Evolutionary conservation across 306 rosid species (phyloP).

Genomic region (Vigna reflexopilosa): DNA sequence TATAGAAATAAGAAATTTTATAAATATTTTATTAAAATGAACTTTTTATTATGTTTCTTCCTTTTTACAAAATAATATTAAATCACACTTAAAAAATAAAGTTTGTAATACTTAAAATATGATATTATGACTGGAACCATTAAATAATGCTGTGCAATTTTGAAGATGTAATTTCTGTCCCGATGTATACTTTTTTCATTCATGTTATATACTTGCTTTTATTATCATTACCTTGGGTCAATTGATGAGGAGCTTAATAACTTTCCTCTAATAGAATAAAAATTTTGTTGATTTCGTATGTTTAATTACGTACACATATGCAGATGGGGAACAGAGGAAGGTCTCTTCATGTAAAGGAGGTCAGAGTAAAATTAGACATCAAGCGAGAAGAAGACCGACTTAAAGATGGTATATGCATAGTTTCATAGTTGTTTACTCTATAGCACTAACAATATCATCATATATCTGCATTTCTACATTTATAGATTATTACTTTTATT

Average conservation of each 20-base stretch:
- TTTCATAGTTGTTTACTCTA: background rate
- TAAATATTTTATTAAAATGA: no score
- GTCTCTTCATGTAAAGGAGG: conserved; percentile 52
- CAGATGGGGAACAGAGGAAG: conserved; percentile 56
- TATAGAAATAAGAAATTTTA: no score
- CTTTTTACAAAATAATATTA: no score
- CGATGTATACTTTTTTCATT: background rate
- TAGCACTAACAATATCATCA: background rate
- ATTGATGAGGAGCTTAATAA: no score
- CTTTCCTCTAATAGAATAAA: background rate
- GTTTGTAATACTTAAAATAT: no score
- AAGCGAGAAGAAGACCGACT: conserved; percentile 54
- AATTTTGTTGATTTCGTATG: background rate
- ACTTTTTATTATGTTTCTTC: no score
- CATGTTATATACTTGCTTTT: background rate
- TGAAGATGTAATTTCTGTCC: no score
- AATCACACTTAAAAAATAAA: no score
- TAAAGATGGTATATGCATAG: conserved; percentile 57
- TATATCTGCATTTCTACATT: no score
- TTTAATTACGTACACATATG: conserved; percentile 19
- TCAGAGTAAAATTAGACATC: conserved; percentile 56
- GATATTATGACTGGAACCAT: no score
- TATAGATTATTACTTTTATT: no score
- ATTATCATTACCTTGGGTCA: background rate
- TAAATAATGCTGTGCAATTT: no score